A percentile compares a stretch with the other conserved stretches of the same genome.
These are phyloP conservation scores for Phytopythium vexans DNA, from an alignment of 352 stramenopile genomes.

Conservation along the genomic window DNA sequence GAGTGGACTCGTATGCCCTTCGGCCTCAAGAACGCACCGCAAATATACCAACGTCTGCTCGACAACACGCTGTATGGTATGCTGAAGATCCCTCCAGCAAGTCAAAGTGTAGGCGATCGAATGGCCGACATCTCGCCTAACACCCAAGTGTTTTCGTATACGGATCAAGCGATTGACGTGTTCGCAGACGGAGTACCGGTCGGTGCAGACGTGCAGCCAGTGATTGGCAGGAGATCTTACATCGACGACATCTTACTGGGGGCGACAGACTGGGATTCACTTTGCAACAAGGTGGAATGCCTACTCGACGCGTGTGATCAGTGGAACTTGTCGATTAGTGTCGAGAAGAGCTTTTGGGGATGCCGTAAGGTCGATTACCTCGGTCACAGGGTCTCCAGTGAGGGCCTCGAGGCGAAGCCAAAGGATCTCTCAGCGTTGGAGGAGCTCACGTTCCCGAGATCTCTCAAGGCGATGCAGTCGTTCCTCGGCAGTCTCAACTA, in stretches of 20 bases:
- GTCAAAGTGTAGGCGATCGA: too few relatives aligned
- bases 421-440: conserved; percentile 2
- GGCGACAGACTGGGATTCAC: conserved; percentile 3
- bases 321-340: conserved; percentile 17
- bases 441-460: conserved; percentile 2
- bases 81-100: too few relatives aligned
- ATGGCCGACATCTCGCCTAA: too few relatives aligned
- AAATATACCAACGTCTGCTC: conserved; percentile 22
- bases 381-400: conserved; percentile 6
- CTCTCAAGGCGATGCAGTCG: conserved; percentile 4
- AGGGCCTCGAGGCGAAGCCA: conserved; percentile 7
- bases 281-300: conserved; percentile 6
- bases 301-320: conserved; percentile 10
- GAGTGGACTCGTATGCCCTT: conserved; percentile 23
- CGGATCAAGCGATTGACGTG: too few relatives aligned
- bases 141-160: too few relatives aligned
- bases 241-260: conserved; percentile 23
- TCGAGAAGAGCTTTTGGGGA: conserved; percentile 15
- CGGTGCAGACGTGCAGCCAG: not conserved
- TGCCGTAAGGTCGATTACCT: conserved; percentile 10
- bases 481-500: conserved; percentile 20
- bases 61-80: conserved; percentile 19
- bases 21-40: too few relatives aligned
- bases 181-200: conserved; percentile 5
- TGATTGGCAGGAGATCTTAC: conserved; percentile 13